These are phyloP conservation scores for Plasmodium inui DNA, from an alignment of 169 alveolate genomes.

Conservation along the genomic window DNA sequence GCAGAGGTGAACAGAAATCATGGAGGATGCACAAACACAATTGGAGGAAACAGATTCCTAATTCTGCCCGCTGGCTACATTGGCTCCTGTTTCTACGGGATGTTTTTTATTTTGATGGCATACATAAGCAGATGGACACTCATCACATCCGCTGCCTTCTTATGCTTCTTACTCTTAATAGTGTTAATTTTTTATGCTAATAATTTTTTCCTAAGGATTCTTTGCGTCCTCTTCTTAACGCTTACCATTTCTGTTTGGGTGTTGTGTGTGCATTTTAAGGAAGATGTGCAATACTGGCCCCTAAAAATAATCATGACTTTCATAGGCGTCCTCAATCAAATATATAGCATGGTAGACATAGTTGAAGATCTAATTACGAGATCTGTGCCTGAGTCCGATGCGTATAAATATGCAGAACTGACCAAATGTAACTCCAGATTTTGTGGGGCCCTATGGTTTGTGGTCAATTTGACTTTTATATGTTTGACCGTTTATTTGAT, in stretches of 20 bases:
- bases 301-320: conserved; percentile 77
- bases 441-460: conserved; percentile 82
- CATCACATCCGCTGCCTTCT: conserved; percentile 75
- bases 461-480: conserved; percentile 71
- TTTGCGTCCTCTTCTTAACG: conserved; percentile 75
- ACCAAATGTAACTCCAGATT: conserved; percentile 80
- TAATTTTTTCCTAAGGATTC: conserved; percentile 76
- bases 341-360: conserved; percentile 81
- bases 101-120: conserved; percentile 79
- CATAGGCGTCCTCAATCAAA: conserved; percentile 80
- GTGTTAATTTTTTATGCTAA: conserved; percentile 79
- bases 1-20: conserved; percentile 82
- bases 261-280: conserved; percentile 67
- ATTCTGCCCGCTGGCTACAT: conserved; percentile 85
- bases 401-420: conserved; percentile 80
- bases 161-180: conserved; percentile 78
- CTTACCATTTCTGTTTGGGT: conserved; percentile 75
- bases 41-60: conserved; percentile 77
- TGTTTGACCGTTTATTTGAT: conserved; percentile 76
- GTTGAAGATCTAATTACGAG: conserved; percentile 81
- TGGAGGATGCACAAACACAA: conserved; percentile 83
- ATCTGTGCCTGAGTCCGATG: conserved; percentile 80
- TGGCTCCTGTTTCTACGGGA: conserved; percentile 84
- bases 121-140: conserved; percentile 79
- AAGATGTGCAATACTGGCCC: conserved; percentile 78